These are phyloP conservation scores for Saccharum spontaneum DNA, from an alignment of 176 grass and related monocot species.

Conservation along the genomic window DNA sequence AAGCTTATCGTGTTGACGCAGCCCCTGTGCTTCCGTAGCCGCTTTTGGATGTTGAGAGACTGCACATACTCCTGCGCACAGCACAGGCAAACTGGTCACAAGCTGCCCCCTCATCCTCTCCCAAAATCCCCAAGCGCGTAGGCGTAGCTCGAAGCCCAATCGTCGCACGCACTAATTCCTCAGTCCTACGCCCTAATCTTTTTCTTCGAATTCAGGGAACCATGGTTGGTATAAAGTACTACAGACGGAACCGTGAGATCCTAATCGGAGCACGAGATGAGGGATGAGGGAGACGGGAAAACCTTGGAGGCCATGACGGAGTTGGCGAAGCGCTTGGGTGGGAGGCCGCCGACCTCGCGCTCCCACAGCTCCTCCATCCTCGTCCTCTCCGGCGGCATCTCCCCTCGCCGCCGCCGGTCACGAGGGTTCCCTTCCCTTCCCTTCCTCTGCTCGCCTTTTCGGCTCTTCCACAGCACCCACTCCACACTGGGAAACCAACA, in stretches of 20 bases:
- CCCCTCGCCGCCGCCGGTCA: not conserved
- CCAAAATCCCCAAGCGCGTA: not conserved
- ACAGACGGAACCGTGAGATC: not conserved
- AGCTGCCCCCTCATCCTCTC: not conserved
- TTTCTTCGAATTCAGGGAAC: not conserved
- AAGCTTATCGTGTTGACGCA: conserved; percentile 73
- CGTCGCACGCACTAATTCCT: not conserved
- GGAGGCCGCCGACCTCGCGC: conserved; percentile 52
- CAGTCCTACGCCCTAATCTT: not conserved
- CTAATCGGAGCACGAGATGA: not conserved
- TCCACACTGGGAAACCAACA: not conserved
- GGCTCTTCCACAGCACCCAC: not conserved
- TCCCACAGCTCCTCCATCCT: conserved; percentile 45
- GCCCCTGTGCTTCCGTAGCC: conserved; percentile 54
- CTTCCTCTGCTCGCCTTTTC: not conserved
- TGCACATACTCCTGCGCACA: conserved; percentile 48
- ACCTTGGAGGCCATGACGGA: conserved; percentile 50
- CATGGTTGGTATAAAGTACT: not conserved
- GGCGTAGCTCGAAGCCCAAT: not conserved
- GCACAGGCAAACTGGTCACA: not conserved
- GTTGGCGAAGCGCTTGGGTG: conserved; percentile 43
- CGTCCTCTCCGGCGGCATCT: conserved; percentile 34
- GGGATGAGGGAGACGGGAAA: not conserved
- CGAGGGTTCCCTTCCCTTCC: conserved; percentile 6
- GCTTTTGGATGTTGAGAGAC: conserved; percentile 50